Evolutionary conservation across 169 alveolate species (phyloP), one percentile per base, ranked within the genome.

Genomic region (Eimeria necatrix): DNA sequence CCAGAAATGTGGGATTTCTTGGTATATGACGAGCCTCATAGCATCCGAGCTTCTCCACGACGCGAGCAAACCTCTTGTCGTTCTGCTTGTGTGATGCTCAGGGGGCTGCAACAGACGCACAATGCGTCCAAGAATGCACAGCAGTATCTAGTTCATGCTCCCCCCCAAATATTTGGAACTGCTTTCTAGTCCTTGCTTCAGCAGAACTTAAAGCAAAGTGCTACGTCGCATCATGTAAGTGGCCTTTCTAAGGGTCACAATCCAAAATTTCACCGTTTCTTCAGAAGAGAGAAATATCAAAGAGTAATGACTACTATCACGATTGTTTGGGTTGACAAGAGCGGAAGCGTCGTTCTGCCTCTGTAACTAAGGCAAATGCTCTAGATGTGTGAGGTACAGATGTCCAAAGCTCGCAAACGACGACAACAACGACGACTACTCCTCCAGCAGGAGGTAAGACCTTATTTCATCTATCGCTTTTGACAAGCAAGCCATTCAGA

Each of bases 401-500:
- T 18, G 70, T 61, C 5, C 81, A 85, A 20, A 85, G 59, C 61
- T 78, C 9, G 49, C 53, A 48, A 8, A 61, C 81, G 0, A 41
- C 70, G 48, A 24, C 93, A 61, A 85, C 92, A 0, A 22, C 91
- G 74, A 56, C 93, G 41, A 85, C 93, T 85, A 52, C 70, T 60
- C 76, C 76, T 60, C 93, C 93, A 24, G 14, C 60, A 18, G 80
- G 80, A 53, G 80, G 93, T 85, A 61, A 73, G 93, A 26, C 64
- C 18, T 41, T n/a, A 10, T 46, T 32, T 46, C 61, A 20, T 20
- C 18, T 32, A 49, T 9, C 8, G 51, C 41, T 8, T 48, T 76
- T 49, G 80, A 20, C 4, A 7, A 41, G 32, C 14, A 8, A 68
- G n/a, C 32, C 7, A 9, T 4, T 18, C 80, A 68, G 5, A 24